phyloP scores from a whole-genome alignment of 1,284 basidiomycete genomes.

The Cryptococcus floricola region DNA sequence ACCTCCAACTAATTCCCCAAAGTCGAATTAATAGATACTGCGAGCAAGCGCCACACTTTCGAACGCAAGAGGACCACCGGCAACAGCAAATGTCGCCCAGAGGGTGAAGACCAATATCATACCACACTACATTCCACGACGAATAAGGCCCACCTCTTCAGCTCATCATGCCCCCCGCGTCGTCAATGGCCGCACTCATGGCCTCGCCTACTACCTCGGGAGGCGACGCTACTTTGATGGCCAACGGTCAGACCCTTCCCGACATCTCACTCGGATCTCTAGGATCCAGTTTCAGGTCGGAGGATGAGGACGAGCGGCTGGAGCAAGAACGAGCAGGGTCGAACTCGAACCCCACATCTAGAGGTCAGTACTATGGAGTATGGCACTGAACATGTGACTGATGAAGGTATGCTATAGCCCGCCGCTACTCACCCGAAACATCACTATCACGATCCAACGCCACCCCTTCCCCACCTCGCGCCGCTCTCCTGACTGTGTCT shows the following conservation, averaged over 20 bases:
- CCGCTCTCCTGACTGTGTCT: constrained; percentile 30
- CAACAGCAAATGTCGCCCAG: too few species aligned
- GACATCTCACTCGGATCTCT: constrained; percentile 47
- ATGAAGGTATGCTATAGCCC: not conserved
- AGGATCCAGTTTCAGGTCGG: constrained; percentile 44
- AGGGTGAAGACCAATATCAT: too few species aligned
- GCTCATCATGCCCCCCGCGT: constrained; percentile 28
- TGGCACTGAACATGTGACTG: not conserved
- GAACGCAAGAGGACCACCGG: not conserved
- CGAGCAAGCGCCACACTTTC: too few species aligned
- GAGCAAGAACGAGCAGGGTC: not conserved
- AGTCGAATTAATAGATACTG: too few species aligned
- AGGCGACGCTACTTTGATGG: constrained; percentile 33
- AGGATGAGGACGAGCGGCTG: constrained; percentile 22
- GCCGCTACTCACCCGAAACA: constrained; percentile 21
- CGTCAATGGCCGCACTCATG: constrained; percentile 37
- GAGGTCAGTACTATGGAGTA: not conserved
- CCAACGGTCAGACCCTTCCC: constrained; percentile 39
- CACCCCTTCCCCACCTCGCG: constrained; percentile 24
- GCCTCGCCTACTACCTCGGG: constrained; percentile 31
- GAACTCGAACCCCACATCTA: not conserved
- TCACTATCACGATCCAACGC: constrained; percentile 17
- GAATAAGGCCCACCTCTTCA: too few species aligned
- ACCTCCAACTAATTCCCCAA: too few species aligned
- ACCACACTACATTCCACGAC: not conserved